Base-by-base conservation (phyloP, 805 yeast species). In the Metschnikowia drakensbergensis region DNA sequence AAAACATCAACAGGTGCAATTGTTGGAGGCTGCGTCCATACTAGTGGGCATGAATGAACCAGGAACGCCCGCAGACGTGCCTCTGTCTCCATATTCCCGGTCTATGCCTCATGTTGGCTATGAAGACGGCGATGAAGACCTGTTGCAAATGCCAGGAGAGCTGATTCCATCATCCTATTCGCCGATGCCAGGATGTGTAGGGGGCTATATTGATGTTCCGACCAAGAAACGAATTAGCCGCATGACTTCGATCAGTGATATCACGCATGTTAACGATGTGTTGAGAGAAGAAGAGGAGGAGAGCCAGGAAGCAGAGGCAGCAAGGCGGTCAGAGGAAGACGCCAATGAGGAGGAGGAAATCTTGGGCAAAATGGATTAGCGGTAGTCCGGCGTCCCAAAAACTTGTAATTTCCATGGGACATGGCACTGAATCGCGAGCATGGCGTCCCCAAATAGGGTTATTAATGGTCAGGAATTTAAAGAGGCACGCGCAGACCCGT, bases 1-100 rank as follows among this genome's bases (percentile, higher is more conserved):
- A n/a, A 87, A 87, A 65, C 95, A 87, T 66, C 95, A 87, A 65
- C 95, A 87, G 63, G 95, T 88, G 11, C 95, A 87, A 66, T 72
- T 87, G 34, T 72, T 87, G 44, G 95, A 83, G 60, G 88, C 88
- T 29, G 89, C 88, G 4, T 80, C 86, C 45, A 86, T 87, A 40
- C 71, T 87, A 43, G 89, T 88, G 40, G 83, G 87, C 17, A 82
- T 86, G 88, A 83, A 75, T 51, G 86, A 81, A 36, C 55, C 54
- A 5, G 52, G 54, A 13, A 4, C 39, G 11, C 30, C 39, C 6
- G 39, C 37, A 10, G 56, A 51, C 4, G 27, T 25, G 26, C 35
- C 39, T 25, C 39, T 26, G 11, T 46, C 53, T 25, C 53, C 57
- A 6, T 44, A 46, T n/a, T 42, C 53, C 10, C 53, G 81, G 54